Conservation (phyloP, 2,329 filamentous ascomycete genomes). For the Phyllosticta citrichinensis region DNA sequence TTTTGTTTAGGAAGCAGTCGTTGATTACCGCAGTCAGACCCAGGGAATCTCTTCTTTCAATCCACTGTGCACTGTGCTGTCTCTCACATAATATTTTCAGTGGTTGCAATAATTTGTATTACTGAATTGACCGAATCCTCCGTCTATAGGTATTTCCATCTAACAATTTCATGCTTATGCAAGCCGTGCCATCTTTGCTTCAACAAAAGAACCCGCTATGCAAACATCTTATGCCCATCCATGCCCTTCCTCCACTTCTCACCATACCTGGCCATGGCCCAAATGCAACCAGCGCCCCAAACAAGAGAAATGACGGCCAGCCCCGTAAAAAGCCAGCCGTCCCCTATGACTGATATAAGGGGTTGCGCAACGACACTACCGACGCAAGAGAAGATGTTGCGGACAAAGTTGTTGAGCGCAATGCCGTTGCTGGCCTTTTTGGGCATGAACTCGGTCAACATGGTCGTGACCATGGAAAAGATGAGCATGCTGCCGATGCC, state of each 20-base stretch:
- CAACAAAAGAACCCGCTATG: background rate
- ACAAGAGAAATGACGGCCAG: conserved; percentile 33
- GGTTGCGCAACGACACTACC: conserved; percentile 28
- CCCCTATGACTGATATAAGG: conserved; percentile 25
- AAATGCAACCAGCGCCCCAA: conserved; percentile 48
- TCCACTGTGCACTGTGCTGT: too few species aligned
- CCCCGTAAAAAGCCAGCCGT: conserved; percentile 32
- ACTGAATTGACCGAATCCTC: background rate
- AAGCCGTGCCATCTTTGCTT: background rate
- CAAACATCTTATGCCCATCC: conserved; percentile 10
- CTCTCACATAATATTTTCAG: too few species aligned
- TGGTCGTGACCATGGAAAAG: conserved; percentile 28
- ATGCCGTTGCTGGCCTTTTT: conserved; percentile 25
- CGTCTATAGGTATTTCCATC: background rate
- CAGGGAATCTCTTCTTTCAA: too few species aligned
- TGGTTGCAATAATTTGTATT: too few species aligned
- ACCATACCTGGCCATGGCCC: conserved; percentile 49
- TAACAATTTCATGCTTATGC: background rate
- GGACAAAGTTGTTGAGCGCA: conserved; percentile 30
- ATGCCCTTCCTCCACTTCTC: conserved; percentile 45
- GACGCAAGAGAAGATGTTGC: conserved; percentile 28
- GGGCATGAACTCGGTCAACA: conserved; percentile 33
- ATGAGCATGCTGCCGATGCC: conserved; percentile 31
- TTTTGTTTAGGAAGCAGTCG: too few species aligned
- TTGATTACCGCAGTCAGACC: too few species aligned